Base-by-base conservation (phyloP, 2,329 filamentous ascomycete genomes). In the Venturiaceae sp. region DNA sequence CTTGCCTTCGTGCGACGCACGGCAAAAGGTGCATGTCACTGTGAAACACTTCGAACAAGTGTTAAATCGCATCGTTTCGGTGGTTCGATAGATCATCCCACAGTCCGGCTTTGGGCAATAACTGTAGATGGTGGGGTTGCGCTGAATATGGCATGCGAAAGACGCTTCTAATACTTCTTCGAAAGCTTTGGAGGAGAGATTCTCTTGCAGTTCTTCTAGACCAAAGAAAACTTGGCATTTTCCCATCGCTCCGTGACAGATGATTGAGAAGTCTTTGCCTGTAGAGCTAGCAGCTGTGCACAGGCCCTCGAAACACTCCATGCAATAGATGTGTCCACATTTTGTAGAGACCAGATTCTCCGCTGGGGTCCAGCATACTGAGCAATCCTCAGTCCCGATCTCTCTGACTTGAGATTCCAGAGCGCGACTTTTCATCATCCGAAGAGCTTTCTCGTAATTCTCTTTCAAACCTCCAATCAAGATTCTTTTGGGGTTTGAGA, bases 21-120 rank as follows among this genome's bases (percentile, higher is more conserved):
- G 23, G 21, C 65, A 68, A 13, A 63, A 60, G 19, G 63, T 65
- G 59, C 66, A 67, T 1, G 63, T 39, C 13, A 46, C 6, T 33
- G 62, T 58, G 9, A 65, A 54, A 33, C 77, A 79, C 1, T 64
- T 64, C 3, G 66, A 57, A 60, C 76, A 79, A 0, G 65, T 71
- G 56, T 68, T 69, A 0, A 61, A 60, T 1, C 33, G 52, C 3
- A 59, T 23, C 5, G 44, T 44, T 19, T 55, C 57, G 16, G 60
- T 60, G 34, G 60, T 55, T 7, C 75, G 72, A 62, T 79, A 80
- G 9, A 78, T 63, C 19, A 70, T 68, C 5, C 62, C 66, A 58
- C 77, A 80, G 61, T 77, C 74, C 0, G 75, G 69, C 0, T 73
- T 75, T 2, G 75, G 72, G 56, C 77, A 80, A 61, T 71, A 71